Base-by-base conservation (phyloP, 495 filamentous ascomycete species). In the Penicillium angulare region DNA sequence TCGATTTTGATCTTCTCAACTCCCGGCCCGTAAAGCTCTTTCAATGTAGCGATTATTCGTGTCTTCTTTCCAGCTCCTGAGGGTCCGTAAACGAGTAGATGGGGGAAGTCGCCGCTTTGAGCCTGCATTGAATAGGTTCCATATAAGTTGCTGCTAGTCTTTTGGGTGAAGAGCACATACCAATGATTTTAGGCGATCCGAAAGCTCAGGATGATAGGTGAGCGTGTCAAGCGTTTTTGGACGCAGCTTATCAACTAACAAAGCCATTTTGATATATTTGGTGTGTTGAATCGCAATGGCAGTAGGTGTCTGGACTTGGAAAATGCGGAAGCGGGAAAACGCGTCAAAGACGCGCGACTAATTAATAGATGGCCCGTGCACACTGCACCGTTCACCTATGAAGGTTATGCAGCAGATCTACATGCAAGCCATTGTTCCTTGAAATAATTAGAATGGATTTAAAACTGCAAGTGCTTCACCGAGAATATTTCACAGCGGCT, bases 1-100 rank as follows among this genome's bases (percentile, higher is more conserved):
- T 97, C 92, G 74, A 96, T 93, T 71, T 95, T 95, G 76, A 97
- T 96, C 78, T 95, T 96, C 57, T 96, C 92, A 8, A 95, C 92
- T 27, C 90, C 90, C 8, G 92, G 85, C 0, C 92, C 92, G 65
- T 89, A 97, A 12, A 97, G 78, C 67, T 93, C 90, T 65, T 92
- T 92, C 3, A 97, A 73, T 1, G 92, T 97, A 7, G 93, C 90
- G 9, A 96, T 88, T 49, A 97, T 92, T 18, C 93, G 88, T 4
- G 93, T 98, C 65, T 98, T 98, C 68, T 98, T 98, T 41, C 93
- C 93, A 1, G 93, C 93, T 17, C 93, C 93, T 0, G 91, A 96
- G 2, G 93, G 93, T 2, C 93, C 93, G 63, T 97, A 97, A 48
- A 98, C 85, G 52, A 98, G 86, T 29, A 97, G 84, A 67, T 98